Evolutionary conservation across 2,329 filamentous ascomycete genomes (phyloP), one percentile per base, ranked within the genome.

Genomic region (Leptographium radiaticola): DNA sequence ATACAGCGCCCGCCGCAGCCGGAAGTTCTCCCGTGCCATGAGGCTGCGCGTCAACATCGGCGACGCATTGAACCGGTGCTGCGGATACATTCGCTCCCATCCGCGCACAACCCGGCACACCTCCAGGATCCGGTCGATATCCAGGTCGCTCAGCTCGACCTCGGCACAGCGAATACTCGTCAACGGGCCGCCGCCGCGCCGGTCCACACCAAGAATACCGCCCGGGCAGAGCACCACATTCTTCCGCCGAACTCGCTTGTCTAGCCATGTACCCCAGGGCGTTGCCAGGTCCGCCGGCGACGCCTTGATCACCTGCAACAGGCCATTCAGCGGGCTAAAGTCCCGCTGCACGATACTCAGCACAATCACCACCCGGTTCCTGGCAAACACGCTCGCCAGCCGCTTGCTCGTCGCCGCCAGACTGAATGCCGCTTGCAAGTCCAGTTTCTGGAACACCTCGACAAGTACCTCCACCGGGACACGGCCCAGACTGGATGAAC

Each of bases 1-100:
- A 51, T 76, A 77, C 34, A 80, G 62, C 0, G 74, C 76, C 56
- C 70, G 68, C 6, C 77, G 71, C 51, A 79, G 67, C 49, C 75
- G 70, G n/a, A 63, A 58, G 33, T 67, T 66, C 59, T 80, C 77
- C 31, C 68, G 63, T 0, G 62, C 52, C 9, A 63, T 63, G 7
- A 80, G 66, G 40, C 66, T 67, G 16, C 76, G 71, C 43, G 73
- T 60, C 34, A 58, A 71, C 49, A 73, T 64, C 53, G 72, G 70
- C 0, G 70, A 69, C 11, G 68, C 62, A 2, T 72, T 66, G 57
- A 75, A 73, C 6, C 64, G 62, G 43, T 66, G 58, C 16, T 64
- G 62, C 6, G 68, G 68, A 46, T 69, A 72, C 6, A 66, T 57
- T 12, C 63, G 61, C 49, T 71, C 67, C 70, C 70, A 73, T 52